phyloP scores from a whole-genome alignment of 345 rosid species.

The Noccaea bulbosa region DNA sequence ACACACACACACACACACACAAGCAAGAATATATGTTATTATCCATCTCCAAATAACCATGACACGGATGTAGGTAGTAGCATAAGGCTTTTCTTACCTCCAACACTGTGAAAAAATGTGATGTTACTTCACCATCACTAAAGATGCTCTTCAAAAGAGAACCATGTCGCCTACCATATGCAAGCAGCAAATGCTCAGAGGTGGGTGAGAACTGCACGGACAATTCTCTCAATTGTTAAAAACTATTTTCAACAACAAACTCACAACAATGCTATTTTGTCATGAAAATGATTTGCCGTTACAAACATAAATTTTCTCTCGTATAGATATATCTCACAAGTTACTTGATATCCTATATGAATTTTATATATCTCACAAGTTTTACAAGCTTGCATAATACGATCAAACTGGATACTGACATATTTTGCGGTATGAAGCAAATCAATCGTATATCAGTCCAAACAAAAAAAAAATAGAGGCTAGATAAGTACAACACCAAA shows the following conservation, averaged over 20 bases:
- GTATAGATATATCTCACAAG: neutral
- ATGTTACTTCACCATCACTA: constrained; percentile 78
- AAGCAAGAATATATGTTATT: too few relatives aligned
- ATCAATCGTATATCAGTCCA: neutral
- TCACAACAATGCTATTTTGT: too few relatives aligned
- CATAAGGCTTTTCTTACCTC: constrained; percentile 56
- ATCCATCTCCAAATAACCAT: too few relatives aligned
- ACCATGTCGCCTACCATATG: constrained; percentile 97
- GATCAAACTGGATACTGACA: neutral
- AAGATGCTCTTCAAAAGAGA: constrained; percentile 88
- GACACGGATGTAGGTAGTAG: neutral
- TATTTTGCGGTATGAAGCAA: constrained; percentile 1
- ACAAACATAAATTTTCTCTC: too few relatives aligned
- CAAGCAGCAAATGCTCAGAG: constrained; percentile 91
- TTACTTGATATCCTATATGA: neutral
- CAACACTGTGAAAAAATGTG: constrained; percentile 86
- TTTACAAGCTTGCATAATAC: neutral
- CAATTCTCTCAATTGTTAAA: neutral
- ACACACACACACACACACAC: too few relatives aligned
- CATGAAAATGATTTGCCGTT: too few relatives aligned
- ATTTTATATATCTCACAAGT: too few relatives aligned
- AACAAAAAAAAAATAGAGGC: neutral
- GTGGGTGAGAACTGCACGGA: constrained; percentile 91
- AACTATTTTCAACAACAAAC: neutral
- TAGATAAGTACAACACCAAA: neutral